A percentile compares a stretch with the other conserved stretches of the same genome.
These are phyloP conservation scores for Lupinus albus DNA, from an alignment of 306 rosid genomes.

Conservation along the genomic window DNA sequence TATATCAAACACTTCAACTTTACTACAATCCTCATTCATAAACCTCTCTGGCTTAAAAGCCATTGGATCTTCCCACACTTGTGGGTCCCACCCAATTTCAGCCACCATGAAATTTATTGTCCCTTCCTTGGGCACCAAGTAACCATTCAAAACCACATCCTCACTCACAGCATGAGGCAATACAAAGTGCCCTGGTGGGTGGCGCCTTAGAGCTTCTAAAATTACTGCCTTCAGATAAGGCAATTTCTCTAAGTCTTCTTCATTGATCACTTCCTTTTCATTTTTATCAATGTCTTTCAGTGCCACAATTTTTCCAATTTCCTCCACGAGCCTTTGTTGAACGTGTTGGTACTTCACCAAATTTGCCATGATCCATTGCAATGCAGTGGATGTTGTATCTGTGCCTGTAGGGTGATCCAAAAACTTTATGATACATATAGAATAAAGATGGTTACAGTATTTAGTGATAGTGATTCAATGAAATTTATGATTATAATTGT, in stretches of 20 bases:
- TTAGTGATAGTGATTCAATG: too few species aligned
- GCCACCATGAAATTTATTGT: constrained; percentile 44
- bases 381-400: constrained; percentile 35
- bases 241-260: constrained; percentile 40
- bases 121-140: constrained; percentile 28
- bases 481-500: too few species aligned
- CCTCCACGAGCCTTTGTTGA: constrained; percentile 32
- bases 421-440: too few species aligned
- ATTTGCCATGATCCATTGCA: constrained; percentile 52
- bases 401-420: constrained; percentile 24
- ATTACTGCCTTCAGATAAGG: constrained; percentile 42
- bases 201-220: constrained; percentile 43
- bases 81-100: constrained; percentile 43
- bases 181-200: constrained; percentile 39
- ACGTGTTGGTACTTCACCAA: constrained; percentile 36
- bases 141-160: constrained; percentile 38
- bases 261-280: constrained; percentile 38
- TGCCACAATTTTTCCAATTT: constrained; percentile 13
- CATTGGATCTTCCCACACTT: constrained; percentile 47
- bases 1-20: constrained; percentile 28
- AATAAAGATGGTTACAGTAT: too few species aligned
- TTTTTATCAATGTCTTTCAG: background rate
- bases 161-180: constrained; percentile 34
- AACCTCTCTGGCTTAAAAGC: constrained; percentile 47
- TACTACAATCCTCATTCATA: background rate